Conservation (phyloP, 1,139 yeast species). For the Scheffersomyces illinoinensis region DNA sequence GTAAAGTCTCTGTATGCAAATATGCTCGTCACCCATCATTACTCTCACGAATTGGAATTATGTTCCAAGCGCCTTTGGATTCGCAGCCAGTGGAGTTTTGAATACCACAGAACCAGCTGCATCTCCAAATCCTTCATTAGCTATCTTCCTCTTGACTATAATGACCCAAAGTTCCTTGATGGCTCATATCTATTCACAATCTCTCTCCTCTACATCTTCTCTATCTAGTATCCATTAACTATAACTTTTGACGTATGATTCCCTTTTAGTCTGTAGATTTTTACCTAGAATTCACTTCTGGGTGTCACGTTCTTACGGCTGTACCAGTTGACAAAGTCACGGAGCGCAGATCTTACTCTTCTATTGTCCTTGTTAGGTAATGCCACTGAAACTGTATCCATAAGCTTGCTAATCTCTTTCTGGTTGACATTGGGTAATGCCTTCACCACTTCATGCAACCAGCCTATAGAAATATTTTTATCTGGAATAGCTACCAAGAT, state of each 20-base stretch:
- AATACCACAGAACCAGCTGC: too few relatives aligned
- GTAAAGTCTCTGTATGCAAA: not conserved
- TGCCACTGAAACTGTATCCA: constrained; percentile 58
- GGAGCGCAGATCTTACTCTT: constrained; percentile 66
- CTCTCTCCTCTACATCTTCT: not conserved
- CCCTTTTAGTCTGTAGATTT: not conserved
- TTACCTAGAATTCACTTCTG: constrained; percentile 32
- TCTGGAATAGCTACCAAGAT: constrained; percentile 56
- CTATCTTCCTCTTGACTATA: not conserved
- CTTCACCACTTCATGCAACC: constrained; percentile 61
- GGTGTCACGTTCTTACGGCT: constrained; percentile 72
- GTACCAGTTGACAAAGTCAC: constrained; percentile 82
- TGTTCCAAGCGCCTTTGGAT: not conserved
- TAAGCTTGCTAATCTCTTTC: constrained; percentile 64
- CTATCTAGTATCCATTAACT: not conserved
- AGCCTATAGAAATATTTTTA: constrained; percentile 45
- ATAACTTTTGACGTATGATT: not conserved
- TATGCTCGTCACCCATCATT: not conserved
- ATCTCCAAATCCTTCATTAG: not conserved
- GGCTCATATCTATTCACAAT: not conserved
- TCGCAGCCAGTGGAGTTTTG: not conserved
- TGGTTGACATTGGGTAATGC: constrained; percentile 64
- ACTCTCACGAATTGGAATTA: not conserved
- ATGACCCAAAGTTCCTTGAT: not conserved
- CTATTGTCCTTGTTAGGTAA: constrained; percentile 70